A percentile compares a stretch with the other conserved stretches of the same genome.
Evolutionary conservation across 352 stramenopile genomes (phyloP).

Genomic region (Pythium monospermum): DNA sequence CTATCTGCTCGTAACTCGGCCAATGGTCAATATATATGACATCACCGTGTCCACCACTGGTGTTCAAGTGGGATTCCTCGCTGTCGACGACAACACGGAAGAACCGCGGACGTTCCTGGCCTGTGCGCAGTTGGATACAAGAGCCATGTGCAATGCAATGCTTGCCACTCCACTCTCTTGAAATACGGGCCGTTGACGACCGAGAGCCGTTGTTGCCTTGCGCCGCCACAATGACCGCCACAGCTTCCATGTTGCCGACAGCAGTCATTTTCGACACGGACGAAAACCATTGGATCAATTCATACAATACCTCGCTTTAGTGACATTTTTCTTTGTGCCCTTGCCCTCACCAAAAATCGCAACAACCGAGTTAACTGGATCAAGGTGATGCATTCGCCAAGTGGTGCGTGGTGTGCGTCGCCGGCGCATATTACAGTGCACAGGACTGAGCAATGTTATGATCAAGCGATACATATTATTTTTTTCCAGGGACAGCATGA

Average conservation of each 20-base stretch:
- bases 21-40: slow-evolving; percentile 47
- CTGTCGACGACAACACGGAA: slow-evolving; percentile 47
- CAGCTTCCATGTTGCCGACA: not conserved
- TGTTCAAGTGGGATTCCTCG: slow-evolving; percentile 3
- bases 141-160: not conserved
- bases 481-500: no score
- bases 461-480: no score
- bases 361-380: no score
- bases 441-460: no score
- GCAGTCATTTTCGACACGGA: not conserved
- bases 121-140: slow-evolving; percentile 7
- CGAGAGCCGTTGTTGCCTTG: slow-evolving; percentile 2
- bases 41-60: not conserved
- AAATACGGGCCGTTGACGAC: slow-evolving; percentile 5
- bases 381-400: no score
- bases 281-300: not conserved
- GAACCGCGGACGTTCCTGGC: slow-evolving; percentile 13
- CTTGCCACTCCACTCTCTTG: not conserved
- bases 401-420: no score
- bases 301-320: slow-evolving; percentile 1
- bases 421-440: no score
- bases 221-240: slow-evolving; percentile 12
- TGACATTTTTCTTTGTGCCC: slow-evolving; percentile 4
- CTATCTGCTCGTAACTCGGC: slow-evolving; percentile 14
- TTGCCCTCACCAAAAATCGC: no score